phyloP scores from a whole-genome alignment of 2,329 filamentous ascomycete species.

The Stylonectria norvegica region DNA sequence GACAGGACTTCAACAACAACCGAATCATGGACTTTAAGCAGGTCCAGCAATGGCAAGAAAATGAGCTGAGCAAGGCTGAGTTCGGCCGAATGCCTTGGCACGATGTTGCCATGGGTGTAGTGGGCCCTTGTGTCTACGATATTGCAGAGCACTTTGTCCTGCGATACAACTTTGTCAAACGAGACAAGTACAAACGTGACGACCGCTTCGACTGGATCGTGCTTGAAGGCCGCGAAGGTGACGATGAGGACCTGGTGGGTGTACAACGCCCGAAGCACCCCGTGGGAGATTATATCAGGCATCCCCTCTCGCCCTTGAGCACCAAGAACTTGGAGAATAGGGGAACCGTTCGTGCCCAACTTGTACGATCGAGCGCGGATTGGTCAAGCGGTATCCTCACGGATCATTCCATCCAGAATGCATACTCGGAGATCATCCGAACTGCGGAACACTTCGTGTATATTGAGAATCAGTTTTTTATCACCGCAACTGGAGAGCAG shows the following conservation, averaged over 20 bases:
- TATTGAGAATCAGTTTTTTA: conserved; percentile 99
- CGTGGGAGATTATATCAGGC: conserved; percentile 80
- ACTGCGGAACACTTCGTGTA: conserved; percentile 92
- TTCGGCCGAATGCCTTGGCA: conserved; percentile 98
- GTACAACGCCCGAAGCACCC: conserved; percentile 88
- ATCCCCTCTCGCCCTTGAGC: conserved; percentile 69
- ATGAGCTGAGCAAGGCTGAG: conserved; percentile 86
- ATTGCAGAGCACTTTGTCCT: conserved; percentile 94
- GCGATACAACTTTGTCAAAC: conserved; percentile 94
- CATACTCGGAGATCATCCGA: conserved; percentile 78
- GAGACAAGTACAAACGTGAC: conserved; percentile 96
- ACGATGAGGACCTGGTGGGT: conserved; percentile 80
- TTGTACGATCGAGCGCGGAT: conserved; percentile 86
- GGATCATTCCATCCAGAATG: conserved; percentile 84
- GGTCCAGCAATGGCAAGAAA: conserved; percentile 87
- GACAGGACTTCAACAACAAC: conserved; percentile 98
- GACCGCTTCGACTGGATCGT: conserved; percentile 79
- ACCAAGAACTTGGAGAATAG: conserved; percentile 61
- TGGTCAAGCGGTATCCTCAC: conserved; percentile 90
- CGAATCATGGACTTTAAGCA: conserved; percentile 92
- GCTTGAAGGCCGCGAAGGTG: conserved; percentile 69
- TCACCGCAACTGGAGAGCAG: conserved; percentile 86
- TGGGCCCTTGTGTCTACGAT: conserved; percentile 86
- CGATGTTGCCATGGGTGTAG: conserved; percentile 87
- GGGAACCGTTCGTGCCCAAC: conserved; percentile 75